These are phyloP conservation scores for Lantana camara DNA, from an alignment of 257 asterid species.

Conservation along the genomic window DNA sequence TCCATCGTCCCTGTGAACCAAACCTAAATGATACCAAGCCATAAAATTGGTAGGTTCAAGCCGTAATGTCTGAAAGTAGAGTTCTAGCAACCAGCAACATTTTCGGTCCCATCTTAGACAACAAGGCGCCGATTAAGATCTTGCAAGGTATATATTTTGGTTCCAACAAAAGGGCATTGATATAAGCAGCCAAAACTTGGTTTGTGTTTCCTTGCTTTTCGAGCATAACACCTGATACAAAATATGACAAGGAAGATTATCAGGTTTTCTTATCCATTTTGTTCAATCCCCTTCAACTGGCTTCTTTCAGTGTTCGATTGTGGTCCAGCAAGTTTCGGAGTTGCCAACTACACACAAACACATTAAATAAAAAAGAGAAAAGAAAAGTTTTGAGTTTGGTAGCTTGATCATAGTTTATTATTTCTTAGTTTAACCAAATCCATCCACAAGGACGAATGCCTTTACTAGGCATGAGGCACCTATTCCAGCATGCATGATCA, in stretches of 20 bases:
- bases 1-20: conserved; percentile 86
- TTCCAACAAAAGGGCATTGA: conserved; percentile 76
- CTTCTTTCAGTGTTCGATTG: neutral
- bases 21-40: conserved; percentile 92
- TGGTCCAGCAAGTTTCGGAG: no score
- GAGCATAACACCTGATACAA: conserved; percentile 61
- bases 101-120: conserved; percentile 58
- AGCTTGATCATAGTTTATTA: conserved; percentile 11
- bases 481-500: neutral
- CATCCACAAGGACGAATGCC: neutral
- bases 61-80: conserved; percentile 80
- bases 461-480: neutral
- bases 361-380: no score
- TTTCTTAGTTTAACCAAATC: conserved; percentile 4
- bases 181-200: conserved; percentile 67
- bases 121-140: conserved; percentile 60
- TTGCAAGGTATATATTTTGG: conserved; percentile 81
- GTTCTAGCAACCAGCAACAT: conserved; percentile 88
- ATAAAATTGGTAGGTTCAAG: conserved; percentile 77
- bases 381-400: neutral
- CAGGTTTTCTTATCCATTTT: conserved; percentile 1
- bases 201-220: conserved; percentile 64
- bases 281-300: neutral
- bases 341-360: no score
- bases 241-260: conserved; percentile 16